phyloP scores from a whole-genome alignment of 805 yeast genomes.

The Metschnikowia hibisci region DNA sequence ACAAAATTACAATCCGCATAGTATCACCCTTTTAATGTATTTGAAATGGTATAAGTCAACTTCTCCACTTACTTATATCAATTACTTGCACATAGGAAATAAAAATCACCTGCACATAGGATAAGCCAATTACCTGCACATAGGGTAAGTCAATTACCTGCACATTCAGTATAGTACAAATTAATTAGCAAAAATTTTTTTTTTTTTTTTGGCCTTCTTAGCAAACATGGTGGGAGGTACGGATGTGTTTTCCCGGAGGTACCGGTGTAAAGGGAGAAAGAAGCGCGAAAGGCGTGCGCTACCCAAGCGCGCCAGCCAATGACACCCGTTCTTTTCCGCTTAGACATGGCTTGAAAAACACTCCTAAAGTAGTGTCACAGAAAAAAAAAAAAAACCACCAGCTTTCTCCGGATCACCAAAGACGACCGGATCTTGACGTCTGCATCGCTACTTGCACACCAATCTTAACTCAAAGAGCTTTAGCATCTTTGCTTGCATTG shows the following conservation, averaged over 20 bases:
- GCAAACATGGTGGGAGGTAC: no score
- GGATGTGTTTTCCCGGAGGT: neutral
- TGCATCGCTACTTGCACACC: neutral
- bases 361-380: slow-evolving; percentile 2
- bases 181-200: no score
- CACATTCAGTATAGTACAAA: no score
- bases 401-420: slow-evolving; percentile 6
- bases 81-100: no score
- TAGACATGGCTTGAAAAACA: slow-evolving; percentile 11
- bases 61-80: no score
- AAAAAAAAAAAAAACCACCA: slow-evolving; percentile 6
- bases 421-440: slow-evolving; percentile 1
- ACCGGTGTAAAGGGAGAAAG: neutral
- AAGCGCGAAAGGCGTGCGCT: slow-evolving; percentile 14
- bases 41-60: no score
- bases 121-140: no score
- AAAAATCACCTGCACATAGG: no score
- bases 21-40: no score
- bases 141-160: no score
- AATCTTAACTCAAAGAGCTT: slow-evolving; percentile 2
- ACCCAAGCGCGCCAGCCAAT: slow-evolving; percentile 18
- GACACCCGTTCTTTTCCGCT: slow-evolving; percentile 19
- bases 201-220: no score
- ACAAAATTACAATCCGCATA: no score
- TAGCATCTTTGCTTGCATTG: slow-evolving; percentile 3